Conservation (phyloP, 345 rosid species). For the Citrus sinensis region DNA sequence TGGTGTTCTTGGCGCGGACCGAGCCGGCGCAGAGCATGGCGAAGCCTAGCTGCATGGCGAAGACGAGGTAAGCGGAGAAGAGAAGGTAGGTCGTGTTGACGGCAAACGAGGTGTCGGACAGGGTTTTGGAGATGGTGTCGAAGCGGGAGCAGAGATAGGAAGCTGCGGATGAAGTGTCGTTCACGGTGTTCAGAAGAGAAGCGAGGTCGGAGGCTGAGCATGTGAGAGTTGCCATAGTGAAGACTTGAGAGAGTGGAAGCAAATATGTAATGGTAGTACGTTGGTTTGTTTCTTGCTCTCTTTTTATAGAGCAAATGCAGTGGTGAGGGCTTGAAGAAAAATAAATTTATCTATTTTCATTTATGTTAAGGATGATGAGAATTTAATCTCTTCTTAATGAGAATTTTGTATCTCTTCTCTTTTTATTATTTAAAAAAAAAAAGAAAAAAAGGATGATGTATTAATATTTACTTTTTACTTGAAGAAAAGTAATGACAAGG, state of each 20-base stretch:
- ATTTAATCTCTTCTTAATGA: too few relatives aligned
- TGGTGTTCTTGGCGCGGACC: constrained; percentile 75
- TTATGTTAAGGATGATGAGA: too few relatives aligned
- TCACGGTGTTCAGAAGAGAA: constrained; percentile 19
- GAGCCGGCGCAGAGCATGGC: constrained; percentile 91
- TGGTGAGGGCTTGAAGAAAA: neutral
- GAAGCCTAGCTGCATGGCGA: constrained; percentile 80
- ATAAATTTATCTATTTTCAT: neutral
- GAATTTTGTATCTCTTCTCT: too few relatives aligned
- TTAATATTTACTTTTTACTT: too few relatives aligned
- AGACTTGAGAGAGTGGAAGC: neutral
- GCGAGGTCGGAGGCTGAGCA: constrained; percentile 46
- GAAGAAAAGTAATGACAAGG: too few relatives aligned
- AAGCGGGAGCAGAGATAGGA: constrained; percentile 53
- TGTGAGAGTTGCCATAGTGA: constrained; percentile 20
- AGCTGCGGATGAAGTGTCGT: constrained; percentile 29
- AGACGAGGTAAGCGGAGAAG: constrained; percentile 78
- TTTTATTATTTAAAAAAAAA: too few relatives aligned
- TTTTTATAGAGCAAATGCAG: neutral
- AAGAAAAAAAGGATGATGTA: too few relatives aligned
- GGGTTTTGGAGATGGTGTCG: constrained; percentile 21
- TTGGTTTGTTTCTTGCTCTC: neutral
- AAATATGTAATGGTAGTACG: neutral
- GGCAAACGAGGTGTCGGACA: constrained; percentile 48
- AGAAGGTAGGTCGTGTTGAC: constrained; percentile 72